phyloP scores from a whole-genome alignment of 345 rosid species.

The Eucalyptus guilfoylei region DNA sequence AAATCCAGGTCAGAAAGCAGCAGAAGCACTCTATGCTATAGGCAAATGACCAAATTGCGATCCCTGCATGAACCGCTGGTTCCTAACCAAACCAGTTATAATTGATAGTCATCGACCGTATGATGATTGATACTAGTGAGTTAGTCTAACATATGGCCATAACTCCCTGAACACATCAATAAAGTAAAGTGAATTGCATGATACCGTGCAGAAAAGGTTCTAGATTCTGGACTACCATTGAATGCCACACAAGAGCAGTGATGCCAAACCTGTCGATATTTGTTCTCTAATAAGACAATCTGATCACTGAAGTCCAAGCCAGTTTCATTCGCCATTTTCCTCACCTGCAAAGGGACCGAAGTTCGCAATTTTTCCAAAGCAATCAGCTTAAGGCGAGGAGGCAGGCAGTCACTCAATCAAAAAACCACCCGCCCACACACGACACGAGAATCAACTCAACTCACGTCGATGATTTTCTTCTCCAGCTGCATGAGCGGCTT shows the following conservation, averaged over 20 bases:
- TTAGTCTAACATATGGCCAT: background rate
- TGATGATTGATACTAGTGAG: background rate
- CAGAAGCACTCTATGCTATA: background rate
- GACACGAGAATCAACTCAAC: background rate
- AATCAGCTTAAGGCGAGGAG: background rate
- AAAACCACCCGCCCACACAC: background rate
- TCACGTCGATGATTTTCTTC: constrained; percentile 82
- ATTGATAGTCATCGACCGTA: background rate
- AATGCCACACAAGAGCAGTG: background rate
- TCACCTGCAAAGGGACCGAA: constrained; percentile 33
- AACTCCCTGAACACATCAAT: background rate
- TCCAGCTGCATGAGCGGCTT: constrained; percentile 71
- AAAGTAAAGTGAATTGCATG: background rate
- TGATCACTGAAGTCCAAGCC: constrained; percentile 89
- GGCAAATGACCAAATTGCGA: background rate
- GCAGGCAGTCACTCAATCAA: background rate
- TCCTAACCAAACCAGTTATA: background rate
- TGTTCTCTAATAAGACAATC: constrained; percentile 67
- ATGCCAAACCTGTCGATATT: constrained; percentile 57
- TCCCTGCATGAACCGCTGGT: background rate
- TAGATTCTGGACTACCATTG: background rate
- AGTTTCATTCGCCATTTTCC: constrained; percentile 87
- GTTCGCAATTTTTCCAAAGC: background rate
- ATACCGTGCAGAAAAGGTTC: background rate
- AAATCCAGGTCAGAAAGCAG: background rate